Base-by-base conservation (phyloP, 108 stramenopile species). In the Nitzschia putrida region DNA sequence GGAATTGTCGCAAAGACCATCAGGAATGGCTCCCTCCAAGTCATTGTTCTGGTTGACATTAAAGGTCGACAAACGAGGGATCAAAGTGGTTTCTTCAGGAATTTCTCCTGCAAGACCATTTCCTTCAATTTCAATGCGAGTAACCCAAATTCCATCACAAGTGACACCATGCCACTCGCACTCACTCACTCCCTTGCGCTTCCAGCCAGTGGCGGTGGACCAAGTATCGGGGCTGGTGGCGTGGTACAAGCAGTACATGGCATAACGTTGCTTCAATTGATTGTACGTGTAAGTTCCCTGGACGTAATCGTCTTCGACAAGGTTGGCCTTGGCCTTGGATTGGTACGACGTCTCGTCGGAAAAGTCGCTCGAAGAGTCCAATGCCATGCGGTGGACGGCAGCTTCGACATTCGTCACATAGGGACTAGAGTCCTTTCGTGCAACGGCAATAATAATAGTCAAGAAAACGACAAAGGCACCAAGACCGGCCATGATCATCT, bases 1-100 rank as follows among this genome's bases (percentile, higher is more conserved):
- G 6, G 14, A 18, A 49, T 18, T 49, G 18, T 49, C 47, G 44
- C 61, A 63, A 44, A 63, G 8, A 47, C 12, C 18, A 9, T 63
- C 44, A 18, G 61, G 61, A 44, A 63, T 25, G 8, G 16, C 40
- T 45, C 83, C 85, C 3, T 71, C 78, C 43, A 89, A 59, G 3
- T 70, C 26, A 18, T 16, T 18, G 42, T 89, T 89, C 25, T 76
- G 72, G 64, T 77, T 72, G 49, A 89, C 34, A 75, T 76, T 83
- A 13, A 89, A 73, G 51, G 81, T 77, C 26, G 60, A 64, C 66
- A 89, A 67, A 34, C 74, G 76, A 41, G 79, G 71, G 37, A 75
- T 42, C 53, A 52, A 63, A 7, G 77, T 73, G 53, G 86, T 23
- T 34, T 80, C 79, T 22, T 47, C 25, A 13, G 85, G 88, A 57